Evolutionary conservation across 225 moss, liverwort and hornwort species (phyloP).

Genomic region (Polytrichum formosum): DNA sequence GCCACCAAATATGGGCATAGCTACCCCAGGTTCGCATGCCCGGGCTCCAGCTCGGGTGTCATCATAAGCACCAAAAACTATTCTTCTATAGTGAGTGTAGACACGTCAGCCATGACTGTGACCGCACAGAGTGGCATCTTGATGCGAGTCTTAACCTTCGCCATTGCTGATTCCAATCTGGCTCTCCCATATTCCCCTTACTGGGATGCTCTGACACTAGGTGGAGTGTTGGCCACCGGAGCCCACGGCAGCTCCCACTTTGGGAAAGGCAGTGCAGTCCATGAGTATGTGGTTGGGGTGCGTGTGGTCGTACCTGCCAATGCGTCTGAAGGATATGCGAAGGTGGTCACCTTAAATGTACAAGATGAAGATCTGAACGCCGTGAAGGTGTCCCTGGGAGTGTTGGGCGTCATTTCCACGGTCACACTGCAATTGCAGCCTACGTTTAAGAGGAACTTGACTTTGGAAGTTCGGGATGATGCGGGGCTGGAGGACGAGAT

Average conservation of each 20-base stretch:
- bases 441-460: constrained; percentile 38
- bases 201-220: constrained; percentile 49
- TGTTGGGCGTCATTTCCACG: constrained; percentile 46
- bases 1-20: constrained; percentile 36
- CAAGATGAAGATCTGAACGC: constrained; percentile 45
- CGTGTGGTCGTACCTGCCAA: constrained; percentile 42
- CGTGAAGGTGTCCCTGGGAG: constrained; percentile 38
- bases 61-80: constrained; percentile 42
- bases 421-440: constrained; percentile 45
- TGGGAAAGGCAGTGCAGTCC: constrained; percentile 39
- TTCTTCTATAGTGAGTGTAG: constrained; percentile 19
- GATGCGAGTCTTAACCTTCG: constrained; percentile 24
- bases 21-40: constrained; percentile 40
- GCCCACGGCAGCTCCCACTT: constrained; percentile 49
- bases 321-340: constrained; percentile 33
- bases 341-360: constrained; percentile 11
- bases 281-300: constrained; percentile 50
- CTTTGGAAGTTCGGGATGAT: constrained; percentile 20
- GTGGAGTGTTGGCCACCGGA: constrained; percentile 29
- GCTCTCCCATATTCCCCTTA: constrained; percentile 31
- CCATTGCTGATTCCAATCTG: constrained; percentile 18
- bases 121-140: constrained; percentile 44
- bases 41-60: constrained; percentile 27
- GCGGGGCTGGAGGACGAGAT: constrained; percentile 14
- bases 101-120: constrained; percentile 15